Percentiles rank a stretch among this genome's conserved stretches.
Evolutionary conservation across 1,139 yeast species (phyloP).

Genomic region (Fermentozyma sake): DNA sequence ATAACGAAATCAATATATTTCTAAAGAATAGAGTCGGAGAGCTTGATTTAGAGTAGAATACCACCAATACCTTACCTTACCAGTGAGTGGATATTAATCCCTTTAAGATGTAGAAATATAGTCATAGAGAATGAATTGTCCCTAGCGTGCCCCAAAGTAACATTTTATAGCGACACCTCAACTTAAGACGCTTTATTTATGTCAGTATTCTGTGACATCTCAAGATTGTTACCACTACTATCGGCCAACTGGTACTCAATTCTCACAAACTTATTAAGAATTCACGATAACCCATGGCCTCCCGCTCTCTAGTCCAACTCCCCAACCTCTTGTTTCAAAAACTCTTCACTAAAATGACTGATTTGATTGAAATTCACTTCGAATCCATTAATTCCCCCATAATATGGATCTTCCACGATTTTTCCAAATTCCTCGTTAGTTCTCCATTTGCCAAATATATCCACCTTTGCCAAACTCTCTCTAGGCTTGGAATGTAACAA

Average conservation of each 20-base stretch:
- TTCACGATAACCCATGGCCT: too few species aligned
- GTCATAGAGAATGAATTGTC: neutral
- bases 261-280: too few species aligned
- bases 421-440: conserved; percentile 43
- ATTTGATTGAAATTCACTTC: conserved; percentile 75
- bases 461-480: conserved; percentile 44
- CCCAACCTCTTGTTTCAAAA: conserved; percentile 48
- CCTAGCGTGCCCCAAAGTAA: too few species aligned
- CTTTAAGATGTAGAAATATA: too few species aligned
- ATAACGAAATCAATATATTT: too few species aligned
- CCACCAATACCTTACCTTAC: too few species aligned
- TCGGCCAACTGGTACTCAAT: too few species aligned
- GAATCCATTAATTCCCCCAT: conserved; percentile 82
- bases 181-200: too few species aligned
- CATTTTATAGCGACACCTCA: too few species aligned
- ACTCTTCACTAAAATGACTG: conserved; percentile 64
- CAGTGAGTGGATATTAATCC: too few species aligned
- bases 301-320: conserved; percentile 3
- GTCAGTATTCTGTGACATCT: neutral
- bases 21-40: too few species aligned
- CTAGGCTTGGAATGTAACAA: conserved; percentile 59
- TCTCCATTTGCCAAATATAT: conserved; percentile 75
- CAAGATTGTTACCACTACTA: neutral
- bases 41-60: too few species aligned
- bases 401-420: conserved; percentile 86